Conservation (phyloP, 1,139 yeast species). For the Geotrichum armillariae region DNA sequence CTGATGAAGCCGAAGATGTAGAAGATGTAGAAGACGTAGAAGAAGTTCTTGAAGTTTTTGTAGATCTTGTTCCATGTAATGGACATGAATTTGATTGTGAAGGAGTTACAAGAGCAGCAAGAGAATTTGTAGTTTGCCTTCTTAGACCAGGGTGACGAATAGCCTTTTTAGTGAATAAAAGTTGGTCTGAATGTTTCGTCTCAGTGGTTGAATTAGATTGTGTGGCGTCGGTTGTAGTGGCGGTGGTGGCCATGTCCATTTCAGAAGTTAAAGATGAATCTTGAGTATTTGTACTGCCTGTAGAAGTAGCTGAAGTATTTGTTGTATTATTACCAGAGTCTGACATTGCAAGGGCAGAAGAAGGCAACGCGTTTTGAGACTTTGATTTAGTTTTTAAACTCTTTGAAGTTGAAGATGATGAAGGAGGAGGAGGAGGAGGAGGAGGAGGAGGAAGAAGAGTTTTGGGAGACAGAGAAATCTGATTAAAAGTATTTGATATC, state of each 20-base stretch:
- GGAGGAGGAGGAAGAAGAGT: background rate
- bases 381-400: too few species aligned
- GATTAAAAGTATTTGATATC: background rate
- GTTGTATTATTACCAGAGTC: conserved; percentile 3
- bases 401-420: too few species aligned
- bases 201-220: background rate
- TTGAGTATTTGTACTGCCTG: conserved; percentile 6
- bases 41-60: background rate
- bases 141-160: conserved; percentile 5
- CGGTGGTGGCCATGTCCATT: background rate
- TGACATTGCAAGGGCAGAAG: background rate
- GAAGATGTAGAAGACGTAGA: conserved; percentile 4
- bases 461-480: background rate
- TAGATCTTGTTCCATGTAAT: background rate
- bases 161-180: conserved; percentile 26
- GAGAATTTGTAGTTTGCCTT: background rate
- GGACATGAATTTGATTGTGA: conserved; percentile 3
- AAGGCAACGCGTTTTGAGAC: too few species aligned
- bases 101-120: conserved; percentile 2
- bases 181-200: conserved; percentile 12
- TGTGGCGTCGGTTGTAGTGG: too few species aligned
- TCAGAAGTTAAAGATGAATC: background rate
- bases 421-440: too few species aligned
- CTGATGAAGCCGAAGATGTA: background rate
- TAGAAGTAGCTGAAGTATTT: conserved; percentile 7